Evolutionary conservation across 1,139 yeast genomes (phyloP).

Genomic region (Saccharomycopsis hybrid): DNA sequence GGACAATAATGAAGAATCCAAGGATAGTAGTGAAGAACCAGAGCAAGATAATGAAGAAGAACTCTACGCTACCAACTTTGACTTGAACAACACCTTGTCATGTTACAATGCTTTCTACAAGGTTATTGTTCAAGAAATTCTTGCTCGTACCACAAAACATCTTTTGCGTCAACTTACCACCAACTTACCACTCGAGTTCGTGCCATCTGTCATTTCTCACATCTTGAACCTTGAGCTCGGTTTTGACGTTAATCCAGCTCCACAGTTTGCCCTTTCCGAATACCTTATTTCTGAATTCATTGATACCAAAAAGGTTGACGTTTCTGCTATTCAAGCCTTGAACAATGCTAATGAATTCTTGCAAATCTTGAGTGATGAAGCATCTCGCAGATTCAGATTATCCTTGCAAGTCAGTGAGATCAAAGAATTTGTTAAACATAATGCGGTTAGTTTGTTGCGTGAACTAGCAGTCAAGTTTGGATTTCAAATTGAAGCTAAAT

Average conservation of each 20-base stretch:
- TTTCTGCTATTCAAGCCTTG: constrained; percentile 28
- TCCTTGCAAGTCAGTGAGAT: constrained; percentile 46
- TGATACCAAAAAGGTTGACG: constrained; percentile 29
- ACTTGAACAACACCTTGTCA: constrained; percentile 28
- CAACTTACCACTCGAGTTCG: constrained; percentile 46
- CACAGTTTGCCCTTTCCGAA: constrained; percentile 30
- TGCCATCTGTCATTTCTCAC: constrained; percentile 58
- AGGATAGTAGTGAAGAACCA: constrained; percentile 30
- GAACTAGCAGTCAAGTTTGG: constrained; percentile 76
- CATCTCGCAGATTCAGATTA: constrained; percentile 50
- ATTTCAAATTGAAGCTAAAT: constrained; percentile 61
- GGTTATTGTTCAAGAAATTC: constrained; percentile 59
- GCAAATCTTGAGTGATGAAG: constrained; percentile 43
- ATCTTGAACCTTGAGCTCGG: constrained; percentile 72
- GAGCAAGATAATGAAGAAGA: constrained; percentile 33
- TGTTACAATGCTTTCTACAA: constrained; percentile 37
- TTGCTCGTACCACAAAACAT: constrained; percentile 77
- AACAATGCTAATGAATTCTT: background rate
- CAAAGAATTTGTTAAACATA: constrained; percentile 23
- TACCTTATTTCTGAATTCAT: constrained; percentile 29
- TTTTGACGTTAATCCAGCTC: constrained; percentile 36
- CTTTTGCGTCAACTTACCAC: constrained; percentile 47
- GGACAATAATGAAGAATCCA: constrained; percentile 33
- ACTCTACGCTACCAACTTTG: constrained; percentile 31
- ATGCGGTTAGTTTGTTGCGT: constrained; percentile 52